Conservation (phyloP, 148 eudicot genomes). For the Nyssa sinensis region DNA sequence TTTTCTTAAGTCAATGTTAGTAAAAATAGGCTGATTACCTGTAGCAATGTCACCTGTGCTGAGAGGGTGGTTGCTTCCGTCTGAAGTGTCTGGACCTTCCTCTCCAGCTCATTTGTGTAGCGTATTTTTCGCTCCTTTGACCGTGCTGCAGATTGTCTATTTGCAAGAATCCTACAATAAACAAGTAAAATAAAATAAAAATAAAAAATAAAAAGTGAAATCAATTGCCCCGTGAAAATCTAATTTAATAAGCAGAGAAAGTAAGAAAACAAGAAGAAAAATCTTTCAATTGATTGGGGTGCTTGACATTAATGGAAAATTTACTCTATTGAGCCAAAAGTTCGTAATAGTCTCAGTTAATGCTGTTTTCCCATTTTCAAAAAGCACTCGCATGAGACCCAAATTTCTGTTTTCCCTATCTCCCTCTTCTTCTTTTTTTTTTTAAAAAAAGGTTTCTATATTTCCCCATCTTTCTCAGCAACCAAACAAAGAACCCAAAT, state of each 20-base stretch:
- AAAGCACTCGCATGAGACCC: not conserved
- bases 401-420: not conserved
- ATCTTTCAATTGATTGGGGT: too few relatives aligned
- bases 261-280: too few relatives aligned
- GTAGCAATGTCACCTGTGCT: conserved; percentile 85
- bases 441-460: too few relatives aligned
- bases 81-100: conserved; percentile 89
- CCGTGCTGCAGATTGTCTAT: conserved; percentile 93
- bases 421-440: not conserved
- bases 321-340: too few relatives aligned
- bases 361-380: too few relatives aligned
- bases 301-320: too few relatives aligned
- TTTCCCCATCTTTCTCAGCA: too few relatives aligned
- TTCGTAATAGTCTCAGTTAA: too few relatives aligned
- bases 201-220: not conserved
- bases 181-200: not conserved
- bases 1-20: not conserved
- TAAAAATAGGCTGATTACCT: conserved; percentile 41
- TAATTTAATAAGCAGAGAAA: not conserved
- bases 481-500: not conserved
- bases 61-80: conserved; percentile 92
- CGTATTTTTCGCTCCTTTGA: conserved; percentile 86
- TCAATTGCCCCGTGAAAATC: not conserved
- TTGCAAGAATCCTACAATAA: conserved; percentile 70
- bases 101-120: conserved; percentile 87